A percentile compares a stretch with the other conserved stretches of the same genome.
phyloP scores from a whole-genome alignment of 2,329 filamentous ascomycete species.

The Penicillium sclerotiorum region DNA sequence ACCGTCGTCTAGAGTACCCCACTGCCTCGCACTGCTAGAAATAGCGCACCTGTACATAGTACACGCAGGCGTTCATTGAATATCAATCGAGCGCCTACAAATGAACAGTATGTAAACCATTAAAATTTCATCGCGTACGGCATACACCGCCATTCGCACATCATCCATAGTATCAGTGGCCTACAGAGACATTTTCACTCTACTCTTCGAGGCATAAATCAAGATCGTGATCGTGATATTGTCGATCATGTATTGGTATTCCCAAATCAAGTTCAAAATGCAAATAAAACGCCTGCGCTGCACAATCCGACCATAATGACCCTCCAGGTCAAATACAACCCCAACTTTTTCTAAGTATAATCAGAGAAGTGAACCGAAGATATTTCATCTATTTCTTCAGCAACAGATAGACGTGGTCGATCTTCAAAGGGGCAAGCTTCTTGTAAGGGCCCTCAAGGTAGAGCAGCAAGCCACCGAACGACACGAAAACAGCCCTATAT shows the following conservation, averaged over 20 bases:
- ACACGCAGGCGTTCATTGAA: too few relatives aligned
- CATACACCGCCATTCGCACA: too few relatives aligned
- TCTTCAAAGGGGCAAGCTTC: constrained; percentile 87
- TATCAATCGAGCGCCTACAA: too few relatives aligned
- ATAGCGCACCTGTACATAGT: neutral
- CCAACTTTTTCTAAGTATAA: constrained; percentile 20
- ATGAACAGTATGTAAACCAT: too few relatives aligned
- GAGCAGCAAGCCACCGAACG: constrained; percentile 89
- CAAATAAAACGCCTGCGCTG: constrained; percentile 44
- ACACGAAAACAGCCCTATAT: constrained; percentile 86
- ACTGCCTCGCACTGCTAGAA: constrained; percentile 16
- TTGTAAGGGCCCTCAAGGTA: constrained; percentile 92
- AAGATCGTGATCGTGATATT: constrained; percentile 19
- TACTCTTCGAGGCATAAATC: too few relatives aligned
- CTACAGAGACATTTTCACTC: too few relatives aligned
- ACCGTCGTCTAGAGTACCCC: constrained; percentile 28
- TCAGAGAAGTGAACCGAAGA: neutral
- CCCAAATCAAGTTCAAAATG: constrained; percentile 37
- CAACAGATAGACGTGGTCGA: constrained; percentile 91
- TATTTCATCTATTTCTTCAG: constrained; percentile 76
- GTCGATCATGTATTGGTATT: constrained; percentile 39
- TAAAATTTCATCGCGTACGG: too few relatives aligned
- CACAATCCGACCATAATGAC: constrained; percentile 31
- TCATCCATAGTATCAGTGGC: neutral
- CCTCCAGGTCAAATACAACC: constrained; percentile 17